Percentiles rank a stretch among this genome's conserved stretches.
These are phyloP conservation scores for Syzygium aqueum DNA, from an alignment of 345 rosid genomes.

Conservation along the genomic window DNA sequence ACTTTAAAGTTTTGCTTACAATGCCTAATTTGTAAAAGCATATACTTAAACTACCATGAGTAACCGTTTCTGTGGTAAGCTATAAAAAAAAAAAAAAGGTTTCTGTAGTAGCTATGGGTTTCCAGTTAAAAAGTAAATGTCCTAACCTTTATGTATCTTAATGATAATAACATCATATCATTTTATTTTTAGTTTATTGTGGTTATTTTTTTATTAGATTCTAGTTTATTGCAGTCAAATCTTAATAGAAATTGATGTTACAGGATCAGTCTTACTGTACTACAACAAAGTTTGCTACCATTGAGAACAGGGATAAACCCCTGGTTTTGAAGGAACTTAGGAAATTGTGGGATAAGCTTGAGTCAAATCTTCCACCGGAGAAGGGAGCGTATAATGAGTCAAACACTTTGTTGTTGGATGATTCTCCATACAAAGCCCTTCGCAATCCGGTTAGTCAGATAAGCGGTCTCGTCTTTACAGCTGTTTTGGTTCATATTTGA, in stretches of 20 bases:
- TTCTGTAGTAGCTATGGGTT: not conserved
- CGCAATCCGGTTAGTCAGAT: constrained; percentile 59
- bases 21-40: not conserved
- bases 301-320: constrained; percentile 48
- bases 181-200: not conserved
- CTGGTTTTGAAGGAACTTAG: constrained; percentile 72
- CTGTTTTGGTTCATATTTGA: not conserved
- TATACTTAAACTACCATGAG: not conserved
- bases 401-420: constrained; percentile 77
- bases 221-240: not conserved
- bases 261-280: constrained; percentile 63
- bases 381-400: constrained; percentile 53
- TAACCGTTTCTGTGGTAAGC: not conserved
- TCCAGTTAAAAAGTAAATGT: not conserved
- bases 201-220: too few species aligned
- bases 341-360: constrained; percentile 50
- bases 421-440: constrained; percentile 82
- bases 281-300: constrained; percentile 33
- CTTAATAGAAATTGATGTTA: not conserved
- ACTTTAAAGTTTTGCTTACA: not conserved
- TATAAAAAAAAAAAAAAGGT: too few species aligned
- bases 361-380: constrained; percentile 39
- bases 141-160: not conserved
- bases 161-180: not conserved
- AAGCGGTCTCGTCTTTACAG: not conserved